Conservation (phyloP, 2,329 filamentous ascomycete genomes). For the Ceratocystis albifundus region DNA sequence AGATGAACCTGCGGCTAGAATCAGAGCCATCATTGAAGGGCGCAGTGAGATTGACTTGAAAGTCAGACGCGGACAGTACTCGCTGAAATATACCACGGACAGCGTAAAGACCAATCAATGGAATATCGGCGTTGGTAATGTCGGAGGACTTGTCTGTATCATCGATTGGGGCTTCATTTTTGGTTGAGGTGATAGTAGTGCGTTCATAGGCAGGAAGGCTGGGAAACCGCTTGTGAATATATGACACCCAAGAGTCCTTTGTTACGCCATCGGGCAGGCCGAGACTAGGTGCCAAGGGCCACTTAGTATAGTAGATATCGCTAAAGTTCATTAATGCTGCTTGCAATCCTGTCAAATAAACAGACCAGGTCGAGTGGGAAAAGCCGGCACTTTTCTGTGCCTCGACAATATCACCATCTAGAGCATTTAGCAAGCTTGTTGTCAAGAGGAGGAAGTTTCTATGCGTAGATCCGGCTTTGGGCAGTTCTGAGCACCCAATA, state of each 20-base stretch:
- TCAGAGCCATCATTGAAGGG: slow-evolving; percentile 20
- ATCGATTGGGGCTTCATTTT: slow-evolving; percentile 1
- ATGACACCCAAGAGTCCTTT: slow-evolving; percentile 27
- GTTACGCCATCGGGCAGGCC: slow-evolving; percentile 24
- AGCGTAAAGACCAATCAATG: slow-evolving; percentile 18
- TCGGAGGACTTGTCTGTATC: slow-evolving; percentile 7
- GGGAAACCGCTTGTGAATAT: slow-evolving; percentile 28
- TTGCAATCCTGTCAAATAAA: slow-evolving; percentile 27
- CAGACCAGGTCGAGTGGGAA: slow-evolving; percentile 20
- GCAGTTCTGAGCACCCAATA: slow-evolving; percentile 38
- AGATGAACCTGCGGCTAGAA: slow-evolving; percentile 17
- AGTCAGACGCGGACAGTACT: not conserved
- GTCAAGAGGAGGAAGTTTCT: slow-evolving; percentile 35
- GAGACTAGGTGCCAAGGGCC: slow-evolving; percentile 20
- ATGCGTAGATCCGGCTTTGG: slow-evolving; percentile 28
- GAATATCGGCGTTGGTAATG: slow-evolving; percentile 14
- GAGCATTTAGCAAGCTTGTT: slow-evolving; percentile 12
- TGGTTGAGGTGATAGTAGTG: not conserved
- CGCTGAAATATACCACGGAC: slow-evolving; percentile 15
- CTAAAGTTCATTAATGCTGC: slow-evolving; percentile 32
- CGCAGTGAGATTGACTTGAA: not conserved
- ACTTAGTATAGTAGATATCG: slow-evolving; percentile 32
- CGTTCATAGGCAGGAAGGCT: slow-evolving; percentile 25
- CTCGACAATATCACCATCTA: slow-evolving; percentile 13
- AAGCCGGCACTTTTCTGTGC: slow-evolving; percentile 10